Base-by-base conservation (phyloP, 2,329 filamentous ascomycete genomes). In the Epichloe gansuensis region DNA sequence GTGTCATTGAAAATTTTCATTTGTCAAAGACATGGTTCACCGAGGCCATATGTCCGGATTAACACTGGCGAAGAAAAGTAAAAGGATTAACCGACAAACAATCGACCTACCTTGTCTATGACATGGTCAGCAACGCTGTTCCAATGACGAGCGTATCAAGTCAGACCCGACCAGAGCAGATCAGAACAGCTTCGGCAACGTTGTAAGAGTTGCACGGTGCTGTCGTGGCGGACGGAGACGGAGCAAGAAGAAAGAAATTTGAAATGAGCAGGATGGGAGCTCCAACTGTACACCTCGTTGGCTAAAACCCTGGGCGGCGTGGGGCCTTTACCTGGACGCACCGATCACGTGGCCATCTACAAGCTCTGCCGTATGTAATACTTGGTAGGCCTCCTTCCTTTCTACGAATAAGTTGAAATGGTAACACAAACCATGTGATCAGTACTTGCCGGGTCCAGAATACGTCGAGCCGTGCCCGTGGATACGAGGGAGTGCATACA, bases 101-200 rank as follows among this genome's bases (percentile, higher is more conserved):
- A 51, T 13, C 23, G 27, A 36, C 59, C 62, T 57, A 63, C 66
- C 64, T 55, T 58, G 53, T 60, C 59, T 63, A 64, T 57, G 62
- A 59, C 62, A 63, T 66, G 58, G 59, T 56, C 59, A 55, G 51
- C 54, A 58, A 52, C 47, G 57, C 55, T 51, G 43, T 47, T 48
- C 51, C 27, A 36, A 47, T 40, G 9, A 47, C 36, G 47, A 47
- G 38, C 38, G 27, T 13, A 43, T 49, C 17, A 7, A 17, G 7
- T 3, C 36, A 3, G 5, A 39, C 12, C 12, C 13, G 36, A 7
- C 5, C 13, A 31, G 27, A 9, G 0, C 8, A 31, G 31, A 31
- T 31, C 31, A 11, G 31, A 11, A 4, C 31, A 31, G 9, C 31
- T 4, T 9, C 31, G 31, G 31, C 31, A 31, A 31, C 31, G 31